phyloP scores from a whole-genome alignment of 345 rosid species.

The Cardamine occulta region DNA sequence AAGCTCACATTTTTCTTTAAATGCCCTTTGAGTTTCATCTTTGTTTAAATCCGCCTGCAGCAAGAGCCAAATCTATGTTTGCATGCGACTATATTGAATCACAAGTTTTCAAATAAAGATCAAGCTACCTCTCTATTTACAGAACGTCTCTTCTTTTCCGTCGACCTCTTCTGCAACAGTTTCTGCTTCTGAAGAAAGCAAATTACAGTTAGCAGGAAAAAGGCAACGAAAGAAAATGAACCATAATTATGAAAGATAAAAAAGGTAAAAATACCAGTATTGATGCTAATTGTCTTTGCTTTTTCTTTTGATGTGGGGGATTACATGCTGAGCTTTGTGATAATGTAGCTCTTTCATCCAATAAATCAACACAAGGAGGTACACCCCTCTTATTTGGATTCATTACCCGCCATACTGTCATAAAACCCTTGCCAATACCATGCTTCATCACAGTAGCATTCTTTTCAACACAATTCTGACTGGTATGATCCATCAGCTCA shows the following conservation, averaged over 20 bases:
- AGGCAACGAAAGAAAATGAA: constrained; percentile 13
- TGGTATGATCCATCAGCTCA: constrained; percentile 36
- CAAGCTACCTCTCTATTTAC: constrained; percentile 60
- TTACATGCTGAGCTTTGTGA: constrained; percentile 40
- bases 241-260: constrained; percentile 5
- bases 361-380: constrained; percentile 58
- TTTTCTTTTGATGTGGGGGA: constrained; percentile 45
- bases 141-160: constrained; percentile 57
- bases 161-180: constrained; percentile 54
- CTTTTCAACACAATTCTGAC: constrained; percentile 36
- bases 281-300: constrained; percentile 52
- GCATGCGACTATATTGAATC: constrained; percentile 26
- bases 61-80: constrained; percentile 32
- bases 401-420: constrained; percentile 82
- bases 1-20: constrained; percentile 72
- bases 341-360: constrained; percentile 40
- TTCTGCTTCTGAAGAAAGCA: constrained; percentile 58
- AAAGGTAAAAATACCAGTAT: constrained; percentile 46
- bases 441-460: constrained; percentile 58
- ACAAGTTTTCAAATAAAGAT: constrained; percentile 15
- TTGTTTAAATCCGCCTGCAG: constrained; percentile 57
- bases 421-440: constrained; percentile 97
- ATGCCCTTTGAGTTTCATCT: constrained; percentile 44
- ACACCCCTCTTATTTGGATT: constrained; percentile 63
- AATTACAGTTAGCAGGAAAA: constrained; percentile 35